Evolutionary conservation across 2,329 filamentous ascomycete species (phyloP), one percentile per base, ranked within the genome.

Genomic region (Colletotrichum sp.): DNA sequence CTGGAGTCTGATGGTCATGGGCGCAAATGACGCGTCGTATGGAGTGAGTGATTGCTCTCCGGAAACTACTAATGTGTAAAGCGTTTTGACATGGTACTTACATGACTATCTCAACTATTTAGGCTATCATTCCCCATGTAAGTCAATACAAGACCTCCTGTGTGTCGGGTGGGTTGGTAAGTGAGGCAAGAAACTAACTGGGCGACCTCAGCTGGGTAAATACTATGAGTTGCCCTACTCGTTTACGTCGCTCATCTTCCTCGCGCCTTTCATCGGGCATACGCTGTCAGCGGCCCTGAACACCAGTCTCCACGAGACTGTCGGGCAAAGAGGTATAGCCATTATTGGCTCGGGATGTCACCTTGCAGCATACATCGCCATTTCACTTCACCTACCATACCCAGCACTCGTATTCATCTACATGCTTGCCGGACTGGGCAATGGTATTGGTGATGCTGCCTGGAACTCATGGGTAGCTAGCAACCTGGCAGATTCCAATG

Each of bases 321-420:
- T 91, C 62, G 94, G 94, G 38, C 94, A 95, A 80, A 89, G 93
- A 16, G 94, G 94, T 9, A 89, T 96, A 10, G 93, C 94, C 12
- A 80, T 94, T 62, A 82, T 95, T 6, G 92, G 89, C 0, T 92
- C 94, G 0, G 73, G 87, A 9, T 91, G 89, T 77, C 93, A 94
- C 79, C 80, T 95, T 10, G 78, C 92, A 28, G 90, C 93, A 21
- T 95, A 94, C 80, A 83, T 93, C 24, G 86, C 93, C 38, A 88
- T 94, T 70, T 88, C 90, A 5, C 84, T 93, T 6, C 94, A 95
- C 81, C 94, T 93, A 1, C 93, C 93, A 0, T 95, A 92, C 79
- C 90, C 93, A 0, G 91, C 91, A 0, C 84, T 96, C 0, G 90
- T 94, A 2, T 83, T 94, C n/a, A 87, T 92, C 24, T 92, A 93